Conservation (phyloP, 2,329 filamentous ascomycete species). For the Huntiella abstrusa region DNA sequence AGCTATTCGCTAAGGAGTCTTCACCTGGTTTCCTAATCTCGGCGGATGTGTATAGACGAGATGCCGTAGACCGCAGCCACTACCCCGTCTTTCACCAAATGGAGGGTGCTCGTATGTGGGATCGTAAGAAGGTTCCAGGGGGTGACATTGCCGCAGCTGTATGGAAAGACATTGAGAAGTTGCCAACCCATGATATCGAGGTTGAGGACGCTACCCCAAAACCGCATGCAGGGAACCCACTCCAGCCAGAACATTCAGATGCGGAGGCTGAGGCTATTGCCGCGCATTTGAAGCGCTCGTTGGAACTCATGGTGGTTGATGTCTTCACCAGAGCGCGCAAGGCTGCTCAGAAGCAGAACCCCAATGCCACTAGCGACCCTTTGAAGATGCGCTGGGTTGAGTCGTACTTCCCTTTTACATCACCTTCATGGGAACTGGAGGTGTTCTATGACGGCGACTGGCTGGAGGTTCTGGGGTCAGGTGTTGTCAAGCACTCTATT, state of each 20-base stretch:
- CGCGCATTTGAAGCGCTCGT: slow-evolving; percentile 68
- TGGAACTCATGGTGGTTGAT: slow-evolving; percentile 78
- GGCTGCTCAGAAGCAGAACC: slow-evolving; percentile 50
- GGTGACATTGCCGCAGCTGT: slow-evolving; percentile 46
- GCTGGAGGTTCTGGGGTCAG: slow-evolving; percentile 90
- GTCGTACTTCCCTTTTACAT: slow-evolving; percentile 94
- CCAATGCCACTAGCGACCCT: slow-evolving; percentile 39
- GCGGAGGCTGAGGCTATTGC: slow-evolving; percentile 70
- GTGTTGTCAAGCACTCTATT: slow-evolving; percentile 69
- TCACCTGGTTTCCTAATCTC: slow-evolving; percentile 73
- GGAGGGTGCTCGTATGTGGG: slow-evolving; percentile 87
- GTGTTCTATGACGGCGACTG: slow-evolving; percentile 88
- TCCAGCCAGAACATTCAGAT: slow-evolving; percentile 55
- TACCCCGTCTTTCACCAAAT: slow-evolving; percentile 98
- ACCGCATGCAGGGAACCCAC: slow-evolving; percentile 60
- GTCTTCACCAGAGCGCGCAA: slow-evolving; percentile 64
- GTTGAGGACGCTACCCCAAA: slow-evolving; percentile 74
- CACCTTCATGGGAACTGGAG: slow-evolving; percentile 87
- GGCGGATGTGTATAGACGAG: slow-evolving; percentile 86
- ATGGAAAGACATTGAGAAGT: slow-evolving; percentile 45
- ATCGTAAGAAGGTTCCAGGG: slow-evolving; percentile 37
- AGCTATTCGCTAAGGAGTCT: slow-evolving; percentile 54
- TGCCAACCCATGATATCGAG: slow-evolving; percentile 55
- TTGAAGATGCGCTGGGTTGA: slow-evolving; percentile 85
- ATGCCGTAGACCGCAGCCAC: slow-evolving; percentile 86